These are phyloP conservation scores for Celoporthe dispersa DNA, from an alignment of 2,329 filamentous ascomycete species.

Conservation along the genomic window DNA sequence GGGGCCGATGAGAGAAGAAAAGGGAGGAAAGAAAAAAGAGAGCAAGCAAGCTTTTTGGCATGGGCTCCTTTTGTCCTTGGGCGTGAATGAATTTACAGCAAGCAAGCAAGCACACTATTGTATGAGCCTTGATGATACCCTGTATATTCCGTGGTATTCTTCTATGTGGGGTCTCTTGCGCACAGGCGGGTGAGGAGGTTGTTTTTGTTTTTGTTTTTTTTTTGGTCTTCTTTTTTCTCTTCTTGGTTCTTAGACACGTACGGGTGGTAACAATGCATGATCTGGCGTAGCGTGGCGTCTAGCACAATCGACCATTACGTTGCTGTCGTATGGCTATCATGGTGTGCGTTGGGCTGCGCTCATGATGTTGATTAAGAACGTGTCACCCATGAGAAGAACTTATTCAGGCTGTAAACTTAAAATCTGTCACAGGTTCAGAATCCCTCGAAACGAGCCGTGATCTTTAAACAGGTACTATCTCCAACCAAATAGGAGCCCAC, in stretches of 20 bases:
- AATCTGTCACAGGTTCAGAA: not conserved
- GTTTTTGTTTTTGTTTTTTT: not conserved
- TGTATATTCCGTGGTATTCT: slow-evolving; percentile 4
- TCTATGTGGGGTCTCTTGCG: not conserved
- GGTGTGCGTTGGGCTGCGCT: not conserved
- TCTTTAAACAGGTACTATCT: not conserved
- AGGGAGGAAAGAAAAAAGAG: not conserved
- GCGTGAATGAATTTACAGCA: not conserved
- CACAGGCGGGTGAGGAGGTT: not conserved
- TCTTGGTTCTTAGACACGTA: not conserved
- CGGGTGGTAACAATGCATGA: slow-evolving; percentile 3
- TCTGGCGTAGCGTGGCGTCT: slow-evolving; percentile 21
- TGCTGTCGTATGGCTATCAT: not conserved
- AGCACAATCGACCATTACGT: not conserved
- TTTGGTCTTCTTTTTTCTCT: not conserved
- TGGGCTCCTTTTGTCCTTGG: too few species aligned
- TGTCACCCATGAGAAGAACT: not conserved
- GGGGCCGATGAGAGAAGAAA: slow-evolving; percentile 40
- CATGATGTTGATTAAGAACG: not conserved
- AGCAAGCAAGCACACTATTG: not conserved
- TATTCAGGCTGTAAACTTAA: not conserved
- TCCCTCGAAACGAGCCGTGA: not conserved
- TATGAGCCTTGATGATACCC: slow-evolving; percentile 26
- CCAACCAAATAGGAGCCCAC: not conserved
- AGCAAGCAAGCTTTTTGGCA: slow-evolving; percentile 12